Evolutionary conservation across 805 yeast genomes (phyloP), one percentile per base, ranked within the genome.

Genomic region (Zygosaccharomyces gambellarensis): DNA sequence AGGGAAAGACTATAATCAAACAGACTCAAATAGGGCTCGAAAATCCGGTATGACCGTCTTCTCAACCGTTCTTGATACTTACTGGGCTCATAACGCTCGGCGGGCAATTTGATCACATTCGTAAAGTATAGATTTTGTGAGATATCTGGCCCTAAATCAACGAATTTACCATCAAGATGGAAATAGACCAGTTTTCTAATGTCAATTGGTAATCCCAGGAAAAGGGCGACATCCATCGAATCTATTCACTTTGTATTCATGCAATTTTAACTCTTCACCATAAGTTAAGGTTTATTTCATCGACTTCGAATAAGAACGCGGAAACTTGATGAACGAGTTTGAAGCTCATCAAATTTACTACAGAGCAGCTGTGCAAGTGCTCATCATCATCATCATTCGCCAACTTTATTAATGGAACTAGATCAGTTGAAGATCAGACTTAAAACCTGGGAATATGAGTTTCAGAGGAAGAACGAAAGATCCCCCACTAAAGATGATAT

Each of bases 381-480:
- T 14, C 5, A 39, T 8, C 10, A 32, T 5, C 10, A n/a, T 7
- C 8, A n/a, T 30, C 10, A 27, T 14, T 19, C 25, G 21, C 28
- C 39, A 19, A 46, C 21, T 17, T 23, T n/a, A 25, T 22, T 12
- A n/a, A 49, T 52, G 53, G 39, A 30, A 11, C 31, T 59, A 42
- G 53, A 51, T 28, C 44, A 56, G 30, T 57, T 79, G 30, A 76
- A 76, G 53, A 53, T 64, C 6, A 75, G 73, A 48, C 68, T 81
- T 47, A 82, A 82, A 55, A 60, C 61, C 8, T 82, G 86, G 85
- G 86, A 82, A 52, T 71, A 75, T 39, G 54, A 57, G 2, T 82
- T 79, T 55, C 57, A 62, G 14, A 54, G 58, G 12, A 52, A 60
- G 19, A 53, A 71, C 38, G 74, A 76, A 2, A 62, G 78, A n/a